Evolutionary conservation across 2,329 filamentous ascomycete genomes (phyloP), one percentile per base, ranked within the genome.

Genomic region (Escovopsis sp.): DNA sequence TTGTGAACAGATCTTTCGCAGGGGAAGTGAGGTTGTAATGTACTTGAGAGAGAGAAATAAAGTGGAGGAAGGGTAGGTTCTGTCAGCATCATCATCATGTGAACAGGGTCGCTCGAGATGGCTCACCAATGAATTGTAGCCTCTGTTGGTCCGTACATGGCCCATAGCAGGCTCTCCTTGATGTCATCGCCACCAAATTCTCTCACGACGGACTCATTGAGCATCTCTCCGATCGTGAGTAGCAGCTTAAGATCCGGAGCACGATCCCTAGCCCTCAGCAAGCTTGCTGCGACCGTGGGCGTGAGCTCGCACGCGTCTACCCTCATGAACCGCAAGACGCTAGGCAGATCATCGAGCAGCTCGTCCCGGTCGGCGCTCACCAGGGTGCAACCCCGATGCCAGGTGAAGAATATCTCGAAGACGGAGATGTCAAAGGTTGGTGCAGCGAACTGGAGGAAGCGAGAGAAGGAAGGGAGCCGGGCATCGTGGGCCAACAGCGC

Each of bases 131-230:
- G 88, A 44, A 95, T 94, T 0, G 87, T 78, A 7, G 85, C 85
- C 62, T 95, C 88, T 0, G 88, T 95, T 2, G 88, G 88, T 0
- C 88, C 88, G 55, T 95, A 95, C 86, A 94, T 94, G 32, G 80
- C 88, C 73, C 85, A 88, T 1, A 95, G 68, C 36, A 94, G 78
- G 50, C 82, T 80, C 2, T 65, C 56, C 7, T 61, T 62, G 1
- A 55, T 55, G 0, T 59, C 54, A 9, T 66, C 63, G 3, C 75
- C 75, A 6, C 85, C 86, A 66, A 91, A 95, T 55, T 93, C 85
- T 33, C 75, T 65, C 19, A 94, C 70, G 2, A 95, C 80, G 8
- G 76, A 73, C 36, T 72, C 68, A 4, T 83, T 94, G 33, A 95
- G 72, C 87, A 94, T 94, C 60, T 95, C 88, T 6, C 88, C 88